Base-by-base conservation (phyloP, 2,329 filamentous ascomycete genomes). In the Gremmenia infestans region DNA sequence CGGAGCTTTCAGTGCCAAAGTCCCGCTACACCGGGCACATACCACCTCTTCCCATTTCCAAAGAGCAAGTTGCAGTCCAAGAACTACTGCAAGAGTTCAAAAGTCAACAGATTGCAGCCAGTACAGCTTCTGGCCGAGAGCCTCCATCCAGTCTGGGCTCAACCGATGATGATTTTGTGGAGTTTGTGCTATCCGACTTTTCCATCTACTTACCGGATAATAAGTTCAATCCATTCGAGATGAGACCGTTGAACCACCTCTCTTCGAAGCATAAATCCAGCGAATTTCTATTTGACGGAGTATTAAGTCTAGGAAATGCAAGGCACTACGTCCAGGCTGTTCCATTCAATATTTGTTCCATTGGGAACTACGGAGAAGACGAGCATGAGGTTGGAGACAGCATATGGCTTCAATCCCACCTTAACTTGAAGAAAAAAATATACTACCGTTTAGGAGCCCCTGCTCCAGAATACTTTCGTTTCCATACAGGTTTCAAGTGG, bases 401-500 rank as follows among this genome's bases (percentile, higher is more conserved):
- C 15, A 76, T 91, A 1, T 92, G 86, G 79, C 77, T 93, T 2
- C 78, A 82, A 17, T 87, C 87, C 0, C 49, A 61, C 0, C 52
- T 72, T 0, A 80, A 81, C 53, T 69, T 65, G 0, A 64, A 65
- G 0, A 66, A 60, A 3, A 67, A 75, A 11, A 68, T 89, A 0
- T 93, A 85, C 74, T 94, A 91, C 65, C 76, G 76, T 9, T 70
- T 95, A 1, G 64, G 64, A 1, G 60, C 52, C 0, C 86, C 89
- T 0, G 75, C 82, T 0, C 28, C 59, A 0, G 82, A 85, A 39
- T 95, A 94, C 64, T 59, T 58, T 11, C 72, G 82, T 2, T 91
- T 86, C 63, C 80, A 85, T 56, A 49, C 71, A 0, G 77, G 81
- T 0, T 93, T 91, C 58, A 57, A 85, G 0, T 94, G 88, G 88